Evolutionary conservation across 78 protist species (phyloP), one percentile per base, ranked within the genome.

Genomic region (Dictyostelium intermedium): DNA sequence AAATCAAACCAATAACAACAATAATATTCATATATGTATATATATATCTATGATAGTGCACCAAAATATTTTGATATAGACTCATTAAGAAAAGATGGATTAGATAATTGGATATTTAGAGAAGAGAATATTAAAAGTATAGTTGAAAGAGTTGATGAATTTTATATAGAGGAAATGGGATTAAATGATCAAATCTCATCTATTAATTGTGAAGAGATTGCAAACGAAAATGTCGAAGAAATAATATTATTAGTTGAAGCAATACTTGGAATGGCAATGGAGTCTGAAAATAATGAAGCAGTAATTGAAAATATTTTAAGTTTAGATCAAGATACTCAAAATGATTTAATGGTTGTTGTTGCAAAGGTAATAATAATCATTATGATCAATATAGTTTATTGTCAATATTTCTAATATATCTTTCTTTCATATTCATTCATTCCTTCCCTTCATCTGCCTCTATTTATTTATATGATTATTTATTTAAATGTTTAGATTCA

Each of bases 21-120:
- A 81, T 81, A 39, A 39, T 56, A 56, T 13, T 45, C 34, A 56
- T 56, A 20, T 5, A n/a, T n/a, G n/a, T n/a, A n/a, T n/a, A n/a
- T n/a, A n/a, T n/a, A n/a, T n/a, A n/a, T n/a, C n/a, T 56, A 50
- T 16, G 18, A 56, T 85, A 50, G 91, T 72, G 74, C 82, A 73
- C 81, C 94, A 34, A 80, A 69, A 80, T 81, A 80, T 80, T 89
- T 89, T 89, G 82, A 89, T 43, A 37, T 32, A 45, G 39, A 69
- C 14, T 45, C 45, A 45, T 50, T 74, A 13, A 60, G 79, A 87
- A 16, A 23, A 63, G 93, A 87, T 78, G 74, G 43, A 16, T 39
- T 63, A 50, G 94, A 89, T 69, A 89, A 89, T 89, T 89, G 94
- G 94, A 84, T 89, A 18, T 80, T 89, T 13, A 78, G 47, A 70